These are phyloP conservation scores for Camillea tinctor DNA, from an alignment of 2,329 filamentous ascomycete species.

Conservation along the genomic window DNA sequence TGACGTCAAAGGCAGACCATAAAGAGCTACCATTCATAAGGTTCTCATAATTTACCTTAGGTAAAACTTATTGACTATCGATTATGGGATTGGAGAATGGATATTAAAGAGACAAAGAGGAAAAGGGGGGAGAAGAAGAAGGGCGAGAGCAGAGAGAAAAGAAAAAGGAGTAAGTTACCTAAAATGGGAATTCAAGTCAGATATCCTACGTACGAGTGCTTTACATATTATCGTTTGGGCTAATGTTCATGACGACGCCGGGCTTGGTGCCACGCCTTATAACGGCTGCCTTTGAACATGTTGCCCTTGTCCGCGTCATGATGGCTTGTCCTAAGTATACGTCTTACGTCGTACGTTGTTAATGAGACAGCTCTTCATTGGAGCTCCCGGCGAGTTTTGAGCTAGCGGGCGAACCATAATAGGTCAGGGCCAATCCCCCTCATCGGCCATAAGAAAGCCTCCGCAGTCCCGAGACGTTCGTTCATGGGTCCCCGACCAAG, in stretches of 20 bases:
- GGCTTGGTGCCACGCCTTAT: neutral
- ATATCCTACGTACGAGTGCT: too few species aligned
- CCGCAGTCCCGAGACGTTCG: neutral
- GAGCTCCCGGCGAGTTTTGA: slow-evolving; percentile 5
- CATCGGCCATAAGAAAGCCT: neutral
- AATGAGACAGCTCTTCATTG: slow-evolving; percentile 12
- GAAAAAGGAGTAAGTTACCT: too few species aligned
- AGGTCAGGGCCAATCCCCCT: neutral
- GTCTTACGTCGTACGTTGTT: slow-evolving; percentile 13
- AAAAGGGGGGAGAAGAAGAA: neutral
- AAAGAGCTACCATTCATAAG: neutral
- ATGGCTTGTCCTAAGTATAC: slow-evolving; percentile 3
- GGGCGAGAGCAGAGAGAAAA: too few species aligned
- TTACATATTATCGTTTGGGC: too few species aligned
- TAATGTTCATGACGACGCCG: neutral
- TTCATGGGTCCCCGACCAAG: neutral
- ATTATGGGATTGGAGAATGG: neutral
- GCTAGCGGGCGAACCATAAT: neutral
- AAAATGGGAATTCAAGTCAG: too few species aligned
- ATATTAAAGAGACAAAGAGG: neutral
- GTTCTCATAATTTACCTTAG: neutral
- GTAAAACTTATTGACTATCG: neutral
- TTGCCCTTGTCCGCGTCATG: slow-evolving; percentile 21
- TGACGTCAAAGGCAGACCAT: neutral
- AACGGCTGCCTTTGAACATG: slow-evolving; percentile 3